A percentile compares a stretch with the other conserved stretches of the same genome.
These are phyloP conservation scores for Pythium vanterpoolii DNA, from an alignment of 352 stramenopile genomes.

Conservation along the genomic window DNA sequence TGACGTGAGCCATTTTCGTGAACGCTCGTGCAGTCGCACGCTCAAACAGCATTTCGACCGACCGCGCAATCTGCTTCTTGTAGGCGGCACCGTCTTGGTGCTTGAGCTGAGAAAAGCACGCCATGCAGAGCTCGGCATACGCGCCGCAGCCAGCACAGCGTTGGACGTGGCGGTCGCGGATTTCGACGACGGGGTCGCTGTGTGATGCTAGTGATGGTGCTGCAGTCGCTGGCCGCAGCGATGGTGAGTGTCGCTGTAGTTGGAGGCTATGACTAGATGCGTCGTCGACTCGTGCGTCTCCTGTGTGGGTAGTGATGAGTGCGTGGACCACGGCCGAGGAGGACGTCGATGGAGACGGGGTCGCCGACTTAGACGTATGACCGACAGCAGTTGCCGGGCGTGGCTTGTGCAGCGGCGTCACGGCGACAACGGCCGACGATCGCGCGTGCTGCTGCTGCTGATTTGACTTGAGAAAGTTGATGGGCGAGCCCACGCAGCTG, in stretches of 20 bases:
- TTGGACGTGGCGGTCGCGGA: constrained; percentile 12
- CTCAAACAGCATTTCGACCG: constrained; percentile 60
- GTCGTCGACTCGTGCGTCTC: background rate
- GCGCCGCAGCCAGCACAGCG: constrained; percentile 60
- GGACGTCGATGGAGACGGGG: constrained; percentile 11
- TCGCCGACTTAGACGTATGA: too few species aligned
- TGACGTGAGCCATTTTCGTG: constrained; percentile 49
- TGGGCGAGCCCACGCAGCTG: constrained; percentile 8
- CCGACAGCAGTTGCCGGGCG: constrained; percentile 32
- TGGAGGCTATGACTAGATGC: background rate
- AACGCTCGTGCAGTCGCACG: constrained; percentile 58
- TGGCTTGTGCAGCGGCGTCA: constrained; percentile 23
- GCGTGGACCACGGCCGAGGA: constrained; percentile 35
- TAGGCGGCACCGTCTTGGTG: constrained; percentile 54
- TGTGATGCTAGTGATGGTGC: background rate
- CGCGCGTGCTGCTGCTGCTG: background rate
- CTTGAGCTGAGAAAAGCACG: constrained; percentile 65
- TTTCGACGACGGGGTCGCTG: background rate
- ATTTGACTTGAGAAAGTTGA: constrained; percentile 18
- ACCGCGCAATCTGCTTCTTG: constrained; percentile 61
- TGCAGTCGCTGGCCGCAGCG: background rate
- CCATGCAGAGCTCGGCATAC: constrained; percentile 65
- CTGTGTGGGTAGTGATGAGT: constrained; percentile 23
- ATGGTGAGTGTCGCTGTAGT: background rate
- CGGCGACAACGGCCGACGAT: background rate